A percentile compares a stretch with the other conserved stretches of the same genome.
phyloP scores from a whole-genome alignment of 2,329 filamentous ascomycete species.

The Phyllosticta ampelicida region DNA sequence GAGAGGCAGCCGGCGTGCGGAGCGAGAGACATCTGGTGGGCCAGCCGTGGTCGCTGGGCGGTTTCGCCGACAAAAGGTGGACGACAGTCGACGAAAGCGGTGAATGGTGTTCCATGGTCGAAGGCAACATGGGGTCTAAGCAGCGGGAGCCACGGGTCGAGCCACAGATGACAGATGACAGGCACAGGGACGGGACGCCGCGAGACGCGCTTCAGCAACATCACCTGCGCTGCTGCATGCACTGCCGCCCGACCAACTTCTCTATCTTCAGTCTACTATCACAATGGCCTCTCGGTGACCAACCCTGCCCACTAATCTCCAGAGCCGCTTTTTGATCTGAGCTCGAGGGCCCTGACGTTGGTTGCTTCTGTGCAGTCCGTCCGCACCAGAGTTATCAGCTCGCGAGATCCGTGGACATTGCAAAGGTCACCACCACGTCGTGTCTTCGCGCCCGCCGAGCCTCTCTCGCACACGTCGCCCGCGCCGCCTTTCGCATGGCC shows the following conservation, averaged over 20 bases:
- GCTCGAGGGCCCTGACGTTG: background rate
- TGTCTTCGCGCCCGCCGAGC: background rate
- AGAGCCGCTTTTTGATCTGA: background rate
- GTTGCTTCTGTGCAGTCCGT: conserved; percentile 5
- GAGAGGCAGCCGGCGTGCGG: background rate
- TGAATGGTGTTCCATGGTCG: too few species aligned
- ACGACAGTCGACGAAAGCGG: background rate
- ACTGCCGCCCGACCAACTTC: background rate
- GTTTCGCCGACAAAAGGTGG: background rate
- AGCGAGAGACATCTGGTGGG: background rate
- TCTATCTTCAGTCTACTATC: too few species aligned
- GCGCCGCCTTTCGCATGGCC: conserved; percentile 6
- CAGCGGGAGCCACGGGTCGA: background rate
- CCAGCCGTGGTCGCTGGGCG: background rate
- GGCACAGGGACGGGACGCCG: background rate
- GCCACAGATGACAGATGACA: background rate
- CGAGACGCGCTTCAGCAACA: background rate
- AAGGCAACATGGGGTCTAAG: too few species aligned
- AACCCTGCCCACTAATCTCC: background rate
- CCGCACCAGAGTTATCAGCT: background rate
- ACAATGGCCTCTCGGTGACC: background rate
- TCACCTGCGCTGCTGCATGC: background rate
- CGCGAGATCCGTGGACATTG: background rate
- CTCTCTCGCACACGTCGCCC: background rate
- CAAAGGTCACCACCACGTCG: background rate